These are phyloP conservation scores for Eudorina sp. DNA, from an alignment of 139 green algal species.

Conservation along the genomic window DNA sequence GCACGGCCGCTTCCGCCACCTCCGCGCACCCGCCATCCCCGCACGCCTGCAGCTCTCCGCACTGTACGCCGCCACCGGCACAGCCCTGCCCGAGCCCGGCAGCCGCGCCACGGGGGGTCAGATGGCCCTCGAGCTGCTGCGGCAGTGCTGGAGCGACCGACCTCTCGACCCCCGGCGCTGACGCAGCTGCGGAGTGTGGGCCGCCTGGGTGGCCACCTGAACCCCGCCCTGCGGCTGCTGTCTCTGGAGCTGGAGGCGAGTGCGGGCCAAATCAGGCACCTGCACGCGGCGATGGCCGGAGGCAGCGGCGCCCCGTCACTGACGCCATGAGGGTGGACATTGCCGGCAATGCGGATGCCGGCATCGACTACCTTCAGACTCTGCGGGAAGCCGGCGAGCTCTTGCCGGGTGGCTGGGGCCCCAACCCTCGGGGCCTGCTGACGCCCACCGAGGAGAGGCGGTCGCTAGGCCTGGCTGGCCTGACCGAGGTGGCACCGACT, in stretches of 20 bases:
- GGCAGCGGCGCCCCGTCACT: not conserved
- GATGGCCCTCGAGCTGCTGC: slow-evolving; percentile 64
- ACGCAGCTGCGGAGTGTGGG: slow-evolving; percentile 42
- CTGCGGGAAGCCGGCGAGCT: no score
- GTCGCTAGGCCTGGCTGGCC: not conserved
- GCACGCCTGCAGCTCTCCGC: slow-evolving; percentile 75
- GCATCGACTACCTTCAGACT: not conserved
- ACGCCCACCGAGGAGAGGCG: not conserved
- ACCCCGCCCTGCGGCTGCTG: slow-evolving; percentile 56
- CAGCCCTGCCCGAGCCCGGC: slow-evolving; percentile 65
- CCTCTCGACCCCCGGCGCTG: slow-evolving; percentile 57
- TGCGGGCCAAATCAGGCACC: slow-evolving; percentile 48
- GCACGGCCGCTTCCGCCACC: slow-evolving; percentile 67
- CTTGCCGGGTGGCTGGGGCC: not conserved
- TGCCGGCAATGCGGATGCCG: not conserved
- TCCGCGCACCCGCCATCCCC: slow-evolving; percentile 41
- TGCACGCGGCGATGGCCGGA: not conserved
- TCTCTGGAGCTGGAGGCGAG: slow-evolving; percentile 54
- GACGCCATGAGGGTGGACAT: no score
- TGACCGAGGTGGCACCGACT: no score
- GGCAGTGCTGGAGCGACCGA: slow-evolving; percentile 61
- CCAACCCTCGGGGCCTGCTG: slow-evolving; percentile 10
- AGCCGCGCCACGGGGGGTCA: slow-evolving; percentile 63
- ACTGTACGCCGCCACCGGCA: slow-evolving; percentile 71
- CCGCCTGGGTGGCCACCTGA: slow-evolving; percentile 47